Conservation (phyloP, 257 asterid species). For the Linderniella brevidens region DNA sequence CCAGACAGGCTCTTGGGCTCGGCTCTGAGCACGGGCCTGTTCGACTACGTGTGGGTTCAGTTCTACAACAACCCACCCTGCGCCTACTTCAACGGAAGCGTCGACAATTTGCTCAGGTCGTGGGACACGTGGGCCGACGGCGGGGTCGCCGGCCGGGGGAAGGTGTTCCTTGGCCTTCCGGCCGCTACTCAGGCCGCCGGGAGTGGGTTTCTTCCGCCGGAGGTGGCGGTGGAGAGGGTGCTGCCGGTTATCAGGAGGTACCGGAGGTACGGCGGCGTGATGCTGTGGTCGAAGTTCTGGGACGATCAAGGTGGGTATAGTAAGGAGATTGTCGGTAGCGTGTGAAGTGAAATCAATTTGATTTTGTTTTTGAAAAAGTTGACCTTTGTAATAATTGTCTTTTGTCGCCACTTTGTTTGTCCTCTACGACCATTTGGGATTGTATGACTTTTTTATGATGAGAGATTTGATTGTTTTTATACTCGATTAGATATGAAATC, state of each 20-base stretch:
- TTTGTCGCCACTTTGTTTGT: too few relatives aligned
- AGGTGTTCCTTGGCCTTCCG: slow-evolving; percentile 42
- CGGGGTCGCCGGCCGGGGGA: slow-evolving; percentile 17
- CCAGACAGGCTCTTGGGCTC: slow-evolving; percentile 35
- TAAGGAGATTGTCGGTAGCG: slow-evolving; percentile 13
- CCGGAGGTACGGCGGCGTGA: slow-evolving; percentile 52
- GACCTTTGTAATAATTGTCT: too few relatives aligned
- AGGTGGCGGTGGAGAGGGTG: slow-evolving; percentile 21
- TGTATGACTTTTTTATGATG: too few relatives aligned
- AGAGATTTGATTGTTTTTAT: too few relatives aligned
- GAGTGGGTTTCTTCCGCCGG: slow-evolving; percentile 47
- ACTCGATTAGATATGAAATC: too few relatives aligned
- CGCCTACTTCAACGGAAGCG: slow-evolving; percentile 26
- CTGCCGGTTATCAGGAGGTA: slow-evolving; percentile 36
- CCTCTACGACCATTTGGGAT: too few relatives aligned
- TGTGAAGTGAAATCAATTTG: slow-evolving; percentile 6
- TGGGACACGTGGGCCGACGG: slow-evolving; percentile 33
- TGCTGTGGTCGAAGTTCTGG: slow-evolving; percentile 63
- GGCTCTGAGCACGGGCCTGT: slow-evolving; percentile 32
- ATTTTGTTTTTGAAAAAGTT: too few relatives aligned
- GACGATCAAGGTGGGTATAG: slow-evolving; percentile 47
- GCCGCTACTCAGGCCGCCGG: slow-evolving; percentile 53
- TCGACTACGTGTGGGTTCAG: slow-evolving; percentile 63
- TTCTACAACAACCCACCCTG: slow-evolving; percentile 57
- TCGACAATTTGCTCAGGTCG: slow-evolving; percentile 16